Conservation (phyloP, 495 filamentous ascomycete genomes). For the Xylaria telfairii region DNA sequence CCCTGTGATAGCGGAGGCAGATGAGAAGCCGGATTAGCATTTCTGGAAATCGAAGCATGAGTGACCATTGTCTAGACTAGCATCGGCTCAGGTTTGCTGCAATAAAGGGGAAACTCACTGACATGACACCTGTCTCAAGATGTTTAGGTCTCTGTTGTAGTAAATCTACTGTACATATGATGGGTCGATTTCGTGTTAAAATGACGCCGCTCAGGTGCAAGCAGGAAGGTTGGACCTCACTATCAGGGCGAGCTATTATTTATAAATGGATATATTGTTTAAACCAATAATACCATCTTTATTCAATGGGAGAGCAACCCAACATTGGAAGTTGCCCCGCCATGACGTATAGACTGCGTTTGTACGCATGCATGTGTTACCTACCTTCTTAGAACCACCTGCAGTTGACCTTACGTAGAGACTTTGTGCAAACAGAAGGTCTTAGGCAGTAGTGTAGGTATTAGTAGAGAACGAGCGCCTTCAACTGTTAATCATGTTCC, state of each 20-base stretch:
- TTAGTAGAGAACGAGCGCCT: background rate
- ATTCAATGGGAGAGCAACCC: too few relatives aligned
- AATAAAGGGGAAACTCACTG: background rate
- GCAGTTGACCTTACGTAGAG: background rate
- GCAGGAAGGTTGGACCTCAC: too few relatives aligned
- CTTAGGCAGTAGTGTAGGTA: background rate
- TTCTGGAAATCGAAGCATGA: too few relatives aligned
- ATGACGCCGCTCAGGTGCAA: too few relatives aligned
- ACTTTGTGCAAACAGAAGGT: constrained; percentile 2
- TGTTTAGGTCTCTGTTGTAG: too few relatives aligned
- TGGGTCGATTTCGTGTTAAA: background rate
- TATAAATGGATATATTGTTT: too few relatives aligned
- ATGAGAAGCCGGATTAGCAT: background rate
- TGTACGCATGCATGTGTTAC: constrained; percentile 2
- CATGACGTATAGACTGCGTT: constrained; percentile 22
- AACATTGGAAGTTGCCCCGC: background rate
- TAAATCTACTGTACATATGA: background rate
- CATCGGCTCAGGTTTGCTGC: background rate
- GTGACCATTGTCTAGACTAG: background rate
- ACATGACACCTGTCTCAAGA: too few relatives aligned
- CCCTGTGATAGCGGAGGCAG: too few relatives aligned
- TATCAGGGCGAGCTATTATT: too few relatives aligned
- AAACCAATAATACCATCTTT: too few relatives aligned
- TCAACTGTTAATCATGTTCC: background rate
- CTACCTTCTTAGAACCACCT: background rate